Base-by-base conservation (phyloP, 2,329 filamentous ascomycete genomes). In the Lasiodiplodia sp. region DNA sequence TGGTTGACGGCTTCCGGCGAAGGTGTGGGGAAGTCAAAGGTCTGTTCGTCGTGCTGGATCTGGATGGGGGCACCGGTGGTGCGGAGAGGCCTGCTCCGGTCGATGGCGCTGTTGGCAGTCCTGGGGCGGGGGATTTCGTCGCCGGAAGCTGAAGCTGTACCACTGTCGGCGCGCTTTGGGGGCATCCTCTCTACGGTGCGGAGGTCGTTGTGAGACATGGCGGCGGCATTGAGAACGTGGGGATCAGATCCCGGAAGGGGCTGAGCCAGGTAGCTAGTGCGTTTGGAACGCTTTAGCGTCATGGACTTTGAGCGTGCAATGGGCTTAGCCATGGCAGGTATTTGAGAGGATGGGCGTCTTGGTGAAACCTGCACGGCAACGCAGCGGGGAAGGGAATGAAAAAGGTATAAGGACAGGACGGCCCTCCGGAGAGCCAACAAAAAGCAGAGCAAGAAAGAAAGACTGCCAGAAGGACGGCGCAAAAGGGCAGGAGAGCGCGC, bases 371-470 rank as follows among this genome's bases (percentile, higher is more conserved):
- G 47, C 34, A 34, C n/a, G 69, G 70, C 69, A 67, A 44, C 52
- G 66, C 71, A 71, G 66, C 69, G 73, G 74, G 69, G 71, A 68
- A 57, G 69, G 65, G 71, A 73, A 62, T 71, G 67, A 69, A 62
- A 72, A 71, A 31, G 3, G 44, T 11, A 47, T 66, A 81, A 80
- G 75, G 79, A 81, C 74, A 76, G 79, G 79, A 80, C 78, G 74
- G 79, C 72, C 73, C 78, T 77, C 75, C 70, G 70, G 71, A 75
- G 78, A 79, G 75, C 78, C 76, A 78, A 74, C 69, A 65, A 78
- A 74, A 69, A 65, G 71, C 68, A 71, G 69, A 1, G 55, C 23
- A 72, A 69, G 70, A 72, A 70, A 69, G 67, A 71, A 72, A 69
- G 68, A 70, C n/a, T 28, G 21, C 37, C 34, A 47, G 25, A 18